phyloP scores from a whole-genome alignment of 495 filamentous ascomycete genomes.

The Tuber borchii region DNA sequence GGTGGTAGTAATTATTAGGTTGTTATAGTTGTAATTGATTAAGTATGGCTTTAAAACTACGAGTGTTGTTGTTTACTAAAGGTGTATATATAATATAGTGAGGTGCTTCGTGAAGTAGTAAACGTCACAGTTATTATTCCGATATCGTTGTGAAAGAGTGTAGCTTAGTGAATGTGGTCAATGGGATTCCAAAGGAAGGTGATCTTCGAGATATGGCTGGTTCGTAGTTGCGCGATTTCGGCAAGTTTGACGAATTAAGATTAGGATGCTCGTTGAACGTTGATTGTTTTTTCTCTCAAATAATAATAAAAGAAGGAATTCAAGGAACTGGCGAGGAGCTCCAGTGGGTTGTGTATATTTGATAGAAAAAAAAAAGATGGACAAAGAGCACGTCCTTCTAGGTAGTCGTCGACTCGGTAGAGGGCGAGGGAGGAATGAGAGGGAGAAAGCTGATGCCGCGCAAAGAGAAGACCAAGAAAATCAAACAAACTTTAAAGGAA shows the following conservation, averaged over 20 bases:
- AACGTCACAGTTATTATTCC: constrained; percentile 34
- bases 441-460: constrained; percentile 14
- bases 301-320: constrained; percentile 40
- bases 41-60: constrained; percentile 35
- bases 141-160: constrained; percentile 38
- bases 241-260: constrained; percentile 37
- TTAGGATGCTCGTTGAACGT: constrained; percentile 20
- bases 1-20: constrained; percentile 12
- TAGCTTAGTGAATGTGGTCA: constrained; percentile 36
- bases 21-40: constrained; percentile 29
- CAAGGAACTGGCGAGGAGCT: constrained; percentile 39
- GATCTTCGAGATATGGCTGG: constrained; percentile 31
- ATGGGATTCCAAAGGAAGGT: constrained; percentile 34
- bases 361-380: neutral
- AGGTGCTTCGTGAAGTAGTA: constrained; percentile 25
- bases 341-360: constrained; percentile 40
- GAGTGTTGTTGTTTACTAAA: constrained; percentile 32
- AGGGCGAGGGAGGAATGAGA: neutral
- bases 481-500: constrained; percentile 42
- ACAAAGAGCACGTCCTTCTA: neutral
- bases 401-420: neutral
- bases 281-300: constrained; percentile 14
- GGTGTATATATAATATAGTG: constrained; percentile 9
- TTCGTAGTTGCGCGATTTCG: constrained; percentile 22
- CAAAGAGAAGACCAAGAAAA: constrained; percentile 38